Conservation (phyloP, 2,329 filamentous ascomycete genomes). For the Nannizzia gypsea region DNA sequence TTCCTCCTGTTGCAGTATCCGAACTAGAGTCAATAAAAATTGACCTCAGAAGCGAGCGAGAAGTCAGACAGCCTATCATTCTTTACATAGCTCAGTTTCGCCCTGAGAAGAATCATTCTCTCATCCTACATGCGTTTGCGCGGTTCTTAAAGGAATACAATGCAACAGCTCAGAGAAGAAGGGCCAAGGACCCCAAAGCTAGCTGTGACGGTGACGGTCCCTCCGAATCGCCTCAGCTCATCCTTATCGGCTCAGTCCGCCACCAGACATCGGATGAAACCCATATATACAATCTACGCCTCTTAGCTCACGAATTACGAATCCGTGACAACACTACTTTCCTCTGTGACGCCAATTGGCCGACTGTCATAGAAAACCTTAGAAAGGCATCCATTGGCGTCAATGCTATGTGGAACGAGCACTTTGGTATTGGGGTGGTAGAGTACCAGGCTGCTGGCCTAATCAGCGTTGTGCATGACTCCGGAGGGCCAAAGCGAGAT, state of each 20-base stretch:
- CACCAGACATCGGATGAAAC: constrained; percentile 45
- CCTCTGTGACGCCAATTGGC: constrained; percentile 80
- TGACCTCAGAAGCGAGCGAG: constrained; percentile 51
- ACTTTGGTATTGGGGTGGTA: constrained; percentile 96
- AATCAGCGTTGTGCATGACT: constrained; percentile 85
- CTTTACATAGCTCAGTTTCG: constrained; percentile 96
- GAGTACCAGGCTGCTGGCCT: constrained; percentile 95
- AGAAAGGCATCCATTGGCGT: constrained; percentile 69
- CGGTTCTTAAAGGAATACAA: constrained; percentile 51
- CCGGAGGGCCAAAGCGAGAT: constrained; percentile 82
- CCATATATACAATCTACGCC: constrained; percentile 70
- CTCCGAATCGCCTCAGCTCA: constrained; percentile 48
- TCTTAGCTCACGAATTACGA: constrained; percentile 74
- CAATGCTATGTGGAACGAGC: constrained; percentile 99
- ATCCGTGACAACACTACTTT: constrained; percentile 80
- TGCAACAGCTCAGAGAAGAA: constrained; percentile 38
- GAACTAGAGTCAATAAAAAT: constrained; percentile 69
- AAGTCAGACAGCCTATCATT: constrained; percentile 57
- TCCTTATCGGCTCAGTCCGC: constrained; percentile 86
- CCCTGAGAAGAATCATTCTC: constrained; percentile 88
- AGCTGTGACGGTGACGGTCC: background rate
- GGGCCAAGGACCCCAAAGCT: constrained; percentile 9
- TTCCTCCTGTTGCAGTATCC: constrained; percentile 81
- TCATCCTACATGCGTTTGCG: constrained; percentile 76
- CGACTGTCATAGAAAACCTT: constrained; percentile 70